phyloP scores from a whole-genome alignment of 257 asterid genomes.

The Capsicum chinense region DNA sequence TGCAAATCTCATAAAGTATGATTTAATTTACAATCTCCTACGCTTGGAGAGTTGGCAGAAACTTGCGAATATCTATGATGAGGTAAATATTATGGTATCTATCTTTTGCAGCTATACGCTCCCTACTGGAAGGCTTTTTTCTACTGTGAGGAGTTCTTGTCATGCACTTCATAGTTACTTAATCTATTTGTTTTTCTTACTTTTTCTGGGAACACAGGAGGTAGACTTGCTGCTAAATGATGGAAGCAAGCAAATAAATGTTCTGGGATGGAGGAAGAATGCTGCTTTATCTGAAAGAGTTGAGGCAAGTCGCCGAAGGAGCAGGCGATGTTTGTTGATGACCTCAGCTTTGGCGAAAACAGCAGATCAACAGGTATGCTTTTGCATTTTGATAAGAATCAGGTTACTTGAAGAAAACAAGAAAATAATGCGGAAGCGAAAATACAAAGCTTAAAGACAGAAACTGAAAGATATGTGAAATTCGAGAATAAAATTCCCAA shows the following conservation, averaged over 20 bases:
- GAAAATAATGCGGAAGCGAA: too few relatives aligned
- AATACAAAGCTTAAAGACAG: too few relatives aligned
- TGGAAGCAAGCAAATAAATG: conserved; percentile 98
- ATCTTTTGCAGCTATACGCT: conserved; percentile 30
- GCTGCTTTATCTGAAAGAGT: conserved; percentile 80
- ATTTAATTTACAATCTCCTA: conserved; percentile 81
- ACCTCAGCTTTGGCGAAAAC: conserved; percentile 91
- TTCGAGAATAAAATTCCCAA: too few relatives aligned
- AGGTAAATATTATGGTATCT: conserved; percentile 54
- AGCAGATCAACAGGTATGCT: conserved; percentile 74
- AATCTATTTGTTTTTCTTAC: background rate
- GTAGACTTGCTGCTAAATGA: conserved; percentile 97
- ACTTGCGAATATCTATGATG: conserved; percentile 93
- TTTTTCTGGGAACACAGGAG: conserved; percentile 63
- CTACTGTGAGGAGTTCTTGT: background rate
- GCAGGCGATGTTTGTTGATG: conserved; percentile 96
- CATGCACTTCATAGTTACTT: background rate
- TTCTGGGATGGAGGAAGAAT: conserved; percentile 82
- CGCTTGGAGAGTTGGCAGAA: conserved; percentile 98
- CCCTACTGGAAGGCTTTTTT: conserved; percentile 27
- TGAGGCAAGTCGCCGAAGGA: conserved; percentile 96
- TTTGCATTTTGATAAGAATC: background rate
- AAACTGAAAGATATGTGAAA: too few relatives aligned
- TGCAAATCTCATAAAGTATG: conserved; percentile 92
- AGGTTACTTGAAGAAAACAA: too few relatives aligned